These are phyloP conservation scores for Pestalotiopsis sp. DNA, from an alignment of 2,329 filamentous ascomycete genomes.

Conservation along the genomic window DNA sequence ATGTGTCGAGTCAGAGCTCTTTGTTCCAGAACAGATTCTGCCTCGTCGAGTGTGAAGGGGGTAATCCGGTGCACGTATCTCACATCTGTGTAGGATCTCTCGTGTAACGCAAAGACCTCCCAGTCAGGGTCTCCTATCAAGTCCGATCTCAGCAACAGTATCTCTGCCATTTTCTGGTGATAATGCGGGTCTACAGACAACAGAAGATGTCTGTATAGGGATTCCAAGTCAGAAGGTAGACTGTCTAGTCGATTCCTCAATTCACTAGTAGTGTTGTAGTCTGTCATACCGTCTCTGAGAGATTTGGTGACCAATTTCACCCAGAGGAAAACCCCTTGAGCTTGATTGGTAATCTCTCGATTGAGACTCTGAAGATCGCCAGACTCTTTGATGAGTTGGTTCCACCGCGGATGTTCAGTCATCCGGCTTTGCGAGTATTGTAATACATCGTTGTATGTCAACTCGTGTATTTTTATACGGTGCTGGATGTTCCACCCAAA, in stretches of 20 bases:
- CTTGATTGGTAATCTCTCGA: conserved; percentile 19
- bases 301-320: conserved; percentile 25
- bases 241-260: conserved; percentile 2
- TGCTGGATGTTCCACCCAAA: conserved; percentile 19
- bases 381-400: background rate
- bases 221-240: conserved; percentile 19
- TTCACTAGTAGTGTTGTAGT: conserved; percentile 14
- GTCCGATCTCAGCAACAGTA: background rate
- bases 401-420: background rate
- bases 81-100: background rate
- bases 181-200: conserved; percentile 16
- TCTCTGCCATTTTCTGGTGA: conserved; percentile 1
- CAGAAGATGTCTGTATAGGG: conserved; percentile 21
- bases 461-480: conserved; percentile 21
- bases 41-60: background rate
- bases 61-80: background rate
- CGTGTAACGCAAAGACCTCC: background rate
- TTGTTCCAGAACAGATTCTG: background rate
- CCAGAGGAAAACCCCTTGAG: conserved; percentile 32
- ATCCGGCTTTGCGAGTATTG: background rate
- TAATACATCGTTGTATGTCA: background rate
- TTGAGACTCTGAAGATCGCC: conserved; percentile 14
- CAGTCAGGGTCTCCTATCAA: background rate
- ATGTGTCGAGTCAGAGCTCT: background rate
- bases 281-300: conserved; percentile 22